Base-by-base conservation (phyloP, 208 protist genomes). In the Trypanosoma cruzi region DNA sequence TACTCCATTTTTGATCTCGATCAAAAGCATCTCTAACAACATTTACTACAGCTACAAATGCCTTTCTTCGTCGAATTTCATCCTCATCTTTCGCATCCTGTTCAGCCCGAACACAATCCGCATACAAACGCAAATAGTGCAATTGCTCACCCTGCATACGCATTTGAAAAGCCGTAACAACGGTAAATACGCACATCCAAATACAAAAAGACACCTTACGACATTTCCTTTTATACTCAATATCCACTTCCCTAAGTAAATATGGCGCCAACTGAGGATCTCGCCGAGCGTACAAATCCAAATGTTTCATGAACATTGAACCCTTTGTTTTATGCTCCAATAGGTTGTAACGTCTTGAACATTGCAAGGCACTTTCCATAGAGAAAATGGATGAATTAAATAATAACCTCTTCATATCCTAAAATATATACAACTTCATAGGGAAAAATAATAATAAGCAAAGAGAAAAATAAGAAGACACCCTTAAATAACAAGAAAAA, bases 151-250 rank as follows among this genome's bases (percentile, higher is more conserved):
- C 81, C 49, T 94, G 86, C 63, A 96, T 73, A 40, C 87, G 77
- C 0, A 82, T 84, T 70, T 96, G 86, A 50, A 89, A 68, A 44
- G 81, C 70, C 20, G 80, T 70, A 32, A 77, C 71, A 28, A 92
- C 63, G n/a, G 83, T 90, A 64, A 95, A 90, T 36, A 95, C 73
- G 55, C 69, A 73, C 22, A 94, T 58, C 90, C 92, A 97, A 28
- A 89, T 16, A n/a, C 93, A 59, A 68, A 93, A 97, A 6, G 80
- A 72, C 4, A 94, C 89, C 62, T 97, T 97, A 32, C 88, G 69
- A 58, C 92, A 97, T 62, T 88, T 89, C 32, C 92, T 80, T 72
- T 97, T 95, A 75, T 85, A 95, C 68, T 97, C 92, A 72, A 94
- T 93, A 56, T 97, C 92, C 6, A 97, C 85, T 60, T 97, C 89